Conservation (phyloP, 257 asterid species). For the Mitragyna speciosa region DNA sequence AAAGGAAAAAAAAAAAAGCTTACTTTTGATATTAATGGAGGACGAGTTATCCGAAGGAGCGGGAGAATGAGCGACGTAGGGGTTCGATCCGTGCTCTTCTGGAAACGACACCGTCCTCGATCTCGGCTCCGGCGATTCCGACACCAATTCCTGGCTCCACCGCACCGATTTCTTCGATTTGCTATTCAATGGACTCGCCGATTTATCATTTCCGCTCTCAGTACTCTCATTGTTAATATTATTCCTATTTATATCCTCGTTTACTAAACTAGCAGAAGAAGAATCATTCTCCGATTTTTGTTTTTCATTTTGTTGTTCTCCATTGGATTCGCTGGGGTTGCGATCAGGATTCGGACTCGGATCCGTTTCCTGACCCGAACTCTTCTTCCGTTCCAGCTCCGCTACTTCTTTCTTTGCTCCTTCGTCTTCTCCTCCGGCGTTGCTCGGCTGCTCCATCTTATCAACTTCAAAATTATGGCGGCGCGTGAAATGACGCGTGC, state of each 20-base stretch:
- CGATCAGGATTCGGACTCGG: constrained; percentile 40
- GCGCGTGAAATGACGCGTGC: constrained; percentile 47
- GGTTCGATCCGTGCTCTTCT: constrained; percentile 56
- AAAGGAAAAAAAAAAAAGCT: neutral
- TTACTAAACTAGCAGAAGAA: constrained; percentile 17
- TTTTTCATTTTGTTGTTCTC: constrained; percentile 25
- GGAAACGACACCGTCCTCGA: constrained; percentile 14
- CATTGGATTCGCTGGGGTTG: constrained; percentile 28
- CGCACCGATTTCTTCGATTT: constrained; percentile 73
- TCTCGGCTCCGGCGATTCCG: constrained; percentile 58
- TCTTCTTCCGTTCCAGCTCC: constrained; percentile 35
- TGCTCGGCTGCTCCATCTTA: constrained; percentile 47
- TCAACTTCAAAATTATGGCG: constrained; percentile 16
- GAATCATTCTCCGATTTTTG: constrained; percentile 18
- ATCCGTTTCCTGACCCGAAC: constrained; percentile 34
- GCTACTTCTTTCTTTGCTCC: constrained; percentile 33
- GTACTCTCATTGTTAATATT: constrained; percentile 24
- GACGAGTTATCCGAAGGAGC: constrained; percentile 47
- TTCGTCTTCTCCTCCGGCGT: constrained; percentile 25
- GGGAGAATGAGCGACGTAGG: constrained; percentile 60
- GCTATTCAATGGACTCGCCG: constrained; percentile 33
- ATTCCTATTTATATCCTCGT: constrained; percentile 33
- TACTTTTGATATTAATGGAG: constrained; percentile 75
- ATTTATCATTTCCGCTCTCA: constrained; percentile 19
- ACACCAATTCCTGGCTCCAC: constrained; percentile 78